phyloP scores from a whole-genome alignment of 257 asterid species.

The Linaria vulgaris region DNA sequence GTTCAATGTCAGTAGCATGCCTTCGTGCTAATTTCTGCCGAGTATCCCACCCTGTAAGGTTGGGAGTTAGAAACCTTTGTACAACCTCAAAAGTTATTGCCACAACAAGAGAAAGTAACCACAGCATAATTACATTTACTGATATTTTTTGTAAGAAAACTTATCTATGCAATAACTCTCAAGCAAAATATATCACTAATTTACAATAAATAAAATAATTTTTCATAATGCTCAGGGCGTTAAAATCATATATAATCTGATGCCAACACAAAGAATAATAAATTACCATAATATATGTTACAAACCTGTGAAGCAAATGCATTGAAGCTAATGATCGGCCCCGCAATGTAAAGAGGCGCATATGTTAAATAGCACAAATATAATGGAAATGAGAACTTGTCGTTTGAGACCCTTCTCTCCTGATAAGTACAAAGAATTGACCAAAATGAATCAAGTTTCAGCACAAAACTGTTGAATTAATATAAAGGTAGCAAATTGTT shows the following conservation, averaged over 20 bases:
- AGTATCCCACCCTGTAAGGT: constrained; percentile 2
- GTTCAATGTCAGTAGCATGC: constrained; percentile 5
- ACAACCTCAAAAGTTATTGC: not conserved
- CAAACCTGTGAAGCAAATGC: constrained; percentile 98
- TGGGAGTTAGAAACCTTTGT: not conserved
- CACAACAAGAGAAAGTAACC: not conserved
- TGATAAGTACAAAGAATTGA: constrained; percentile 35
- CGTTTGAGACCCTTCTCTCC: constrained; percentile 70
- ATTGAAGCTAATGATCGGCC: constrained; percentile 94
- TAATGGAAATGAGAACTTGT: constrained; percentile 62
- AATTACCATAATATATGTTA: constrained; percentile 18
- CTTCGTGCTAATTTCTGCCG: not conserved
- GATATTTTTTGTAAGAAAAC: constrained; percentile 1
- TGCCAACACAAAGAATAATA: constrained; percentile 2
- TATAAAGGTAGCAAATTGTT: constrained; percentile 12
- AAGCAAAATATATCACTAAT: not conserved
- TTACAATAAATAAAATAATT: not conserved
- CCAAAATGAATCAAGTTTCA: constrained; percentile 19
- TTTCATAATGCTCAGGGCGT: constrained; percentile 2
- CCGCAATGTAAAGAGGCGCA: constrained; percentile 98
- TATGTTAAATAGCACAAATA: constrained; percentile 87
- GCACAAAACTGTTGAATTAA: constrained; percentile 11
- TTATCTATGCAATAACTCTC: not conserved
- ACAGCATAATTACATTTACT: not conserved
- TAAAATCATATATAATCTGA: constrained; percentile 6